Conservation (phyloP, 2,329 filamentous ascomycete genomes). For the Hymenoscyphus fructigenus region DNA sequence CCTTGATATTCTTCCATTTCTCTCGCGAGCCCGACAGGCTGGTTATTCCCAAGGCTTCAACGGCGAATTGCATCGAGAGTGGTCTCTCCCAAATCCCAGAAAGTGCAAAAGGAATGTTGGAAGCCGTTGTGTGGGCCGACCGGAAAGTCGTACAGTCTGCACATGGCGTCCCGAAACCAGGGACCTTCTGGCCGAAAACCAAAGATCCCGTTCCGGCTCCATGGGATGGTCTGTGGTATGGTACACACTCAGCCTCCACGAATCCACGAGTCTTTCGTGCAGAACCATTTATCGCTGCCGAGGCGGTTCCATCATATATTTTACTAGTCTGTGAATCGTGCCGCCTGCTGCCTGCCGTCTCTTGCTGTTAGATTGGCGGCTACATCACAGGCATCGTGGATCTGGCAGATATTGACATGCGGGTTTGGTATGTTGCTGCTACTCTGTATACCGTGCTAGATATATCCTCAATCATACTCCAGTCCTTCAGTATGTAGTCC, state of each 20-base stretch:
- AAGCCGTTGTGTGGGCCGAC: not conserved
- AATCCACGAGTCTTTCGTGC: not conserved
- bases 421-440: not conserved
- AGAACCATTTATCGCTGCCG: not conserved
- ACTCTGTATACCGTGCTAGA: too few species aligned
- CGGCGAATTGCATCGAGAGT: not conserved
- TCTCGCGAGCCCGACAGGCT: not conserved
- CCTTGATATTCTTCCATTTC: not conserved
- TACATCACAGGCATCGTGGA: conserved; percentile 1
- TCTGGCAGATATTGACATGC: not conserved
- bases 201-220: not conserved
- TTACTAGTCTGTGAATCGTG: not conserved
- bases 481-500: not conserved
- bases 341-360: conserved; percentile 4
- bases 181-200: not conserved
- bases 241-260: not conserved
- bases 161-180: not conserved
- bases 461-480: not conserved
- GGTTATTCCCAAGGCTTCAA: not conserved
- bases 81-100: not conserved
- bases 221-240: not conserved
- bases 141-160: not conserved
- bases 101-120: not conserved
- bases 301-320: conserved; percentile 1
- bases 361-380: conserved; percentile 14